These are phyloP conservation scores for Mercurialis annua DNA, from an alignment of 345 rosid genomes.

Conservation along the genomic window DNA sequence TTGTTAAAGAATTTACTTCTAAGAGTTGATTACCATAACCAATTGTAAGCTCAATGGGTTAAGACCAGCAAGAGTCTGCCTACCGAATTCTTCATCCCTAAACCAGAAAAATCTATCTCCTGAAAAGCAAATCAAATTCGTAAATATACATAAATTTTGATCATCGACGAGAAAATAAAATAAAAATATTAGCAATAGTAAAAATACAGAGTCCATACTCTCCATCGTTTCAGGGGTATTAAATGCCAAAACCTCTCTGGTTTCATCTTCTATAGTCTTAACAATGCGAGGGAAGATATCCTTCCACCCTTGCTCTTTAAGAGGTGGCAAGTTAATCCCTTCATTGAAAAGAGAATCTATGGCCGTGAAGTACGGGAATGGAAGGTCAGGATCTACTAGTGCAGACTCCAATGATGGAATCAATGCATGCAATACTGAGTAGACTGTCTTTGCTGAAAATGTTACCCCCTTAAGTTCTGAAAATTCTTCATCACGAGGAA, in stretches of 20 bases:
- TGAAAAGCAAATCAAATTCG: constrained; percentile 18
- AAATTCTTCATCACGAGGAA: constrained; percentile 79
- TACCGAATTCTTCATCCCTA: constrained; percentile 69
- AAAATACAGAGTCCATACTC: constrained; percentile 26
- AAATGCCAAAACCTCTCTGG: constrained; percentile 48
- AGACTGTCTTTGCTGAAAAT: constrained; percentile 56
- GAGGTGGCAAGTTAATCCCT: constrained; percentile 42
- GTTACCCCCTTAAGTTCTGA: constrained; percentile 43
- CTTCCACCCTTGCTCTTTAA: constrained; percentile 31
- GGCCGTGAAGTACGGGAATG: constrained; percentile 60
- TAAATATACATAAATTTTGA: too few relatives aligned
- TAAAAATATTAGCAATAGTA: not conserved
- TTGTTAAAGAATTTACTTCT: too few relatives aligned
- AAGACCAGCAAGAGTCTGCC: constrained; percentile 76
- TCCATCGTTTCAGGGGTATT: constrained; percentile 46
- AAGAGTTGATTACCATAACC: constrained; percentile 35
- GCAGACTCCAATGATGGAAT: constrained; percentile 47
- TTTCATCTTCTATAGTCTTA: constrained; percentile 39
- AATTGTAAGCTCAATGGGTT: constrained; percentile 54
- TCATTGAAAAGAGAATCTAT: constrained; percentile 62
- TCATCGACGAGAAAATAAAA: too few relatives aligned
- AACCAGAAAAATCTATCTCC: constrained; percentile 76
- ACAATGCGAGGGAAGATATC: constrained; percentile 52
- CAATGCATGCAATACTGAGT: constrained; percentile 55
- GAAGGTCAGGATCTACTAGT: constrained; percentile 36